These are phyloP conservation scores for Drechslerella coelobrocha DNA, from an alignment of 2,329 filamentous ascomycete genomes.

Conservation along the genomic window DNA sequence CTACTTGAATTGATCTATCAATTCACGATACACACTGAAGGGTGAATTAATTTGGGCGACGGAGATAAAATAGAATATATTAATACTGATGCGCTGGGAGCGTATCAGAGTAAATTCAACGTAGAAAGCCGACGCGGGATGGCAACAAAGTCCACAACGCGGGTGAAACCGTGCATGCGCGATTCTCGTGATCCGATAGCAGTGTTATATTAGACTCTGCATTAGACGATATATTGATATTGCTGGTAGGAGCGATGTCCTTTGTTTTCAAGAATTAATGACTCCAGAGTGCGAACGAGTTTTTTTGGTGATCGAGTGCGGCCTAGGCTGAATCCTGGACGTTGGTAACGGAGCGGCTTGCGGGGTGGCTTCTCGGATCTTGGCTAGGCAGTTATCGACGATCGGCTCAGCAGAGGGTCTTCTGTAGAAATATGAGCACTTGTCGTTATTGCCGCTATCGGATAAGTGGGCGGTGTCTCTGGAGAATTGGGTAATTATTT, in stretches of 20 bases:
- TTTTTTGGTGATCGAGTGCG: neutral
- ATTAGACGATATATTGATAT: neutral
- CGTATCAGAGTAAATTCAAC: neutral
- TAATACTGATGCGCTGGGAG: neutral
- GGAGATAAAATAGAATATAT: neutral
- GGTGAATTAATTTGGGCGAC: neutral
- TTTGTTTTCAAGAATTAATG: neutral
- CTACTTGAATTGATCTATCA: neutral
- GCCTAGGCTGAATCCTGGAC: neutral
- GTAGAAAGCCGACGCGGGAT: neutral
- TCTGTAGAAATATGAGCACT: neutral
- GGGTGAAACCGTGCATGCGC: neutral
- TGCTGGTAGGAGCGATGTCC: neutral
- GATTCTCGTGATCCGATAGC: neutral
- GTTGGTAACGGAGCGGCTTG: neutral
- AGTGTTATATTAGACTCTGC: neutral
- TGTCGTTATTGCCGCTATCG: neutral
- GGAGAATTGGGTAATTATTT: constrained; percentile 8
- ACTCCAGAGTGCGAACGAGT: neutral
- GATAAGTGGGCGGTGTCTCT: too few relatives aligned
- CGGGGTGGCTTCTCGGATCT: neutral
- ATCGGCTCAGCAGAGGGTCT: neutral
- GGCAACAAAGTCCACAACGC: constrained; percentile 2
- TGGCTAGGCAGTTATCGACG: neutral
- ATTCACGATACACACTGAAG: neutral